Conservation (phyloP, 108 stramenopile genomes). For the Fistulifera pelliculosa region DNA sequence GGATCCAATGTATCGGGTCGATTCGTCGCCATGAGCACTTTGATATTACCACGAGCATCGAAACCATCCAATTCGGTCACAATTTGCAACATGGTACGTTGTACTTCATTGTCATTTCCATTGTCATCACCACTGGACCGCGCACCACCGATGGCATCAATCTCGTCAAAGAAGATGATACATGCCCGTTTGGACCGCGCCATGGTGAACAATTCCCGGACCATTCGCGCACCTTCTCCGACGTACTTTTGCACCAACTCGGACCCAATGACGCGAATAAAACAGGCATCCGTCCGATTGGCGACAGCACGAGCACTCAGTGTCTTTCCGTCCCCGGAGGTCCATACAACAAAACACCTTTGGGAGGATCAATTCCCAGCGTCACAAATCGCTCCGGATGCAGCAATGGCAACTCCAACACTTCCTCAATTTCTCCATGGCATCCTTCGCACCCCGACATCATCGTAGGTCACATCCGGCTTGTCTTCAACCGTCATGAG, state of each 20-base stretch:
- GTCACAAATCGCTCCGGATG: slow-evolving; percentile 96
- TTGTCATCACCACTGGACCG: slow-evolving; percentile 75
- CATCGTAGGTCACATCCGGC: slow-evolving; percentile 99
- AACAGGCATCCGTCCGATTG: slow-evolving; percentile 96
- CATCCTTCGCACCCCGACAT: slow-evolving; percentile 99
- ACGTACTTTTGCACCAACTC: slow-evolving; percentile 97
- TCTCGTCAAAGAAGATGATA: slow-evolving; percentile 95
- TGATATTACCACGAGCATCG: slow-evolving; percentile 97
- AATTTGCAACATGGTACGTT: slow-evolving; percentile 98
- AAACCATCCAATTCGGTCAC: slow-evolving; percentile 98
- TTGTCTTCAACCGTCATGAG: slow-evolving; percentile 99
- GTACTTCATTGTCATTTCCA: slow-evolving; percentile 92
- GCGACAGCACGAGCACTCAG: slow-evolving; percentile 91
- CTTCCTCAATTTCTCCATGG: slow-evolving; percentile 96
- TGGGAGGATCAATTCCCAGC: slow-evolving; percentile 97
- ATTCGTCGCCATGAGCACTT: slow-evolving; percentile 97
- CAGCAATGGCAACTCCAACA: slow-evolving; percentile 88
- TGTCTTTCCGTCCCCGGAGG: slow-evolving; percentile 95
- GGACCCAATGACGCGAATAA: slow-evolving; percentile 95
- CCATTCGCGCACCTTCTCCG: slow-evolving; percentile 99
- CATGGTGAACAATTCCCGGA: slow-evolving; percentile 97
- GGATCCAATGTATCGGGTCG: slow-evolving; percentile 97
- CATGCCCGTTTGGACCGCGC: slow-evolving; percentile 95
- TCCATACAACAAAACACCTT: slow-evolving; percentile 92
- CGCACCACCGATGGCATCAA: slow-evolving; percentile 90